Base-by-base conservation (phyloP, 495 filamentous ascomycete species). In the Ascobolus immersus region DNA sequence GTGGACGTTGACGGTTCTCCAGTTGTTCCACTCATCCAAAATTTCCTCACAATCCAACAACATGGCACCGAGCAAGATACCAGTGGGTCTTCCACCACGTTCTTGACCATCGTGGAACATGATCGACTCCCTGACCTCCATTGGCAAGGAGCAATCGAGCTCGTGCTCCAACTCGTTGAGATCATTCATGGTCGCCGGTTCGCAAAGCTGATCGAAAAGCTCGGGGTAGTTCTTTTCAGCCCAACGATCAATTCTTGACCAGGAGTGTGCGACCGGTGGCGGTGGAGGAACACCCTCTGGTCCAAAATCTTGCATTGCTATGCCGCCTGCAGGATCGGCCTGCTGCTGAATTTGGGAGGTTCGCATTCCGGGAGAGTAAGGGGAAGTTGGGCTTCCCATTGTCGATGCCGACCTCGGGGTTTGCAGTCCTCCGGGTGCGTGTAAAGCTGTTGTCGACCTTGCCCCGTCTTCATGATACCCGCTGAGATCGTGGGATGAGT, bases 41-140 rank as follows among this genome's bases (percentile, higher is more conserved):
- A 99, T 92, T 52, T 99, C 86, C 50, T 99, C 86, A 50, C 86
- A 99, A 47, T 99, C 86, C 28, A 99, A 64, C 28, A 94, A 59
- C 86, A 99, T 99, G 46, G 63, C 69, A 23, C 81, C 65, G 49
- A 99, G 94, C 25, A 99, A 67, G 36, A 93, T 69, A 38, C 86
- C 86, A 0, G 86, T 93, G 1, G 86, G 86, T 36, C 65, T 62
- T 35, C 86, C 86, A 26, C 77, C 77, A 29, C 89, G 73, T 53
- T 99, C 86, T 55, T 99, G 86, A 2, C 86, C 86, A 48, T 99
- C 86, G 49, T 99, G 89, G 19, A 77, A 49, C 57, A 73, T 67
- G 42, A 94, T 52, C 8, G 89, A 94, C 46, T 99, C 81, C 33
- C 86, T 73, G 28, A 99, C 67, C 44, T 99, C 86, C 52, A 81